Evolutionary conservation across 225 moss, liverwort and hornwort species (phyloP), one percentile per base, ranked within the genome.

Genomic region (Pleurozium schreberi): DNA sequence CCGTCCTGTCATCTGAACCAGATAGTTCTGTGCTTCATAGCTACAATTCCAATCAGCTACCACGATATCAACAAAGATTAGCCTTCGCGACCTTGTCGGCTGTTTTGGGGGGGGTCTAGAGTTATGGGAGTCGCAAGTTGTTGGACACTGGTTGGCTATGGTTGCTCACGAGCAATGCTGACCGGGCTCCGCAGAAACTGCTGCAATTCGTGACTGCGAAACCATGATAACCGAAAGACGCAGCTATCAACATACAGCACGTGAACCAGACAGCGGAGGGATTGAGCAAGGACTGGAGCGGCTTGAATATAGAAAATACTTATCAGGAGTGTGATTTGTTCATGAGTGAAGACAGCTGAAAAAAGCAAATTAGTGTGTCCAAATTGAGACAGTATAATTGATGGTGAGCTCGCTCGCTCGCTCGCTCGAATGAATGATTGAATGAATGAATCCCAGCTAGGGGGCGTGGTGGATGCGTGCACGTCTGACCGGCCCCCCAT

Each of bases 211-310:
- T 57, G 53, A 75, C 75, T 55, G 83, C 45, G 84, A 67, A 84
- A 42, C 88, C 88, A 90, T 88, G 90, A 85, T 67, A 75, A 52
- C 86, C 42, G 58, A 76, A 70, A 63, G 64, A 63, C 45, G 67
- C 52, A 71, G 50, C 84, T 84, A 61, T 90, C 88, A 88, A 92
- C 92, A 91, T 92, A 88, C 92, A 92, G 92, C 83, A 85, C 59
- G 65, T 43, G 18, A 64, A 85, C 70, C 63, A n/a, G 67, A 66
- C 42, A 68, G 34, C 68, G 73, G 52, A 77, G 75, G 30, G 49
- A 49, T 38, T 11, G 76, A 55, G 55, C 53, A 49, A 43, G 55
- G 38, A 86, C 66, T 90, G 64, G 45, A 45, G 28, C 27, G 25
- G 25, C 49, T 65, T 8, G 4, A 49, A 49, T 17, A 38, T 12